phyloP scores from a whole-genome alignment of 768 basidiomycete species.

The Mycena indigotica region DNA sequence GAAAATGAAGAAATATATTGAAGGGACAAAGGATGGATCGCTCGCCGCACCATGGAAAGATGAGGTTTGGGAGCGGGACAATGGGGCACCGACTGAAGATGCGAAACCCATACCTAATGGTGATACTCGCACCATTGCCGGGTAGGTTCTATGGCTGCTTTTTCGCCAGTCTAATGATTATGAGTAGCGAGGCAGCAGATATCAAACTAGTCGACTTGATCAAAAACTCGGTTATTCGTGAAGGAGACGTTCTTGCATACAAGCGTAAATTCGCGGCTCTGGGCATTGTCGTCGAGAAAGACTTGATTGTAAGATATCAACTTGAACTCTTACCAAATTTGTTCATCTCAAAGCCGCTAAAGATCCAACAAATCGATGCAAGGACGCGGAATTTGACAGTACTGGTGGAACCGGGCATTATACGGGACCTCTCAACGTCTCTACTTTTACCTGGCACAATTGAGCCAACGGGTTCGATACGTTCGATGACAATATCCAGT shows the following conservation, averaged over 20 bases:
- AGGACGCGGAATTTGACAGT: constrained; percentile 45
- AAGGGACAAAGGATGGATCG: constrained; percentile 46
- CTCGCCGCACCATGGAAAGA: constrained; percentile 66
- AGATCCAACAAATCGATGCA: constrained; percentile 52
- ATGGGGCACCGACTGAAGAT: constrained; percentile 20
- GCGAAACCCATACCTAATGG: background rate
- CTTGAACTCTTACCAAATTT: background rate
- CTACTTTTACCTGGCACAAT: constrained; percentile 35
- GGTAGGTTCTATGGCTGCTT: too few species aligned
- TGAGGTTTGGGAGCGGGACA: constrained; percentile 56
- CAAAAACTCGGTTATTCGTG: constrained; percentile 45
- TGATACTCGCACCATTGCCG: too few species aligned
- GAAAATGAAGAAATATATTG: constrained; percentile 44
- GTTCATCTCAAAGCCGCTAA: constrained; percentile 1
- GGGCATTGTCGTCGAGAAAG: constrained; percentile 52
- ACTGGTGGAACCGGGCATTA: constrained; percentile 41
- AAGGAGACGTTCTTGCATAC: constrained; percentile 59
- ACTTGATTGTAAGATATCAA: constrained; percentile 49
- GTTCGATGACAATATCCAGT: constrained; percentile 41
- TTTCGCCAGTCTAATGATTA: too few species aligned
- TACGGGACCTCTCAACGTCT: constrained; percentile 37
- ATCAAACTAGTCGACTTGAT: constrained; percentile 49
- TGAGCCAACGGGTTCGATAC: constrained; percentile 32
- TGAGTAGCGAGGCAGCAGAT: constrained; percentile 44
- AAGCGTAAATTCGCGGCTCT: constrained; percentile 47